Conservation (phyloP, 179 eudicot genomes). For the Beta macrorhiza region DNA sequence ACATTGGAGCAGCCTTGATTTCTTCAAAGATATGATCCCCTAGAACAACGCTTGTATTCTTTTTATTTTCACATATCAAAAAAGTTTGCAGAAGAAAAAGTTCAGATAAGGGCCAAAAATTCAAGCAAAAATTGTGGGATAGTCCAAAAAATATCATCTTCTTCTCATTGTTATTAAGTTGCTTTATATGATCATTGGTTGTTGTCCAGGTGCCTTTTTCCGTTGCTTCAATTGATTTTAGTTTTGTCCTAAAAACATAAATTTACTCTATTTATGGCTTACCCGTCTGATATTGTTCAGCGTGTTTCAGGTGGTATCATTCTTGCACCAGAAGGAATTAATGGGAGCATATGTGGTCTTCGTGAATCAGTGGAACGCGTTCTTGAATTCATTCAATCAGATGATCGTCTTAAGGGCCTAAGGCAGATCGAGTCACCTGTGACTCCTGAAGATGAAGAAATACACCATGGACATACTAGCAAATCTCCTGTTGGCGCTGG, state of each 20-base stretch:
- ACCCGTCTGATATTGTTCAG: constrained; percentile 80
- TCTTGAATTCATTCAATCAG: constrained; percentile 71
- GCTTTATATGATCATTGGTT: not conserved
- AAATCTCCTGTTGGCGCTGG: constrained; percentile 98
- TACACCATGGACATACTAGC: constrained; percentile 92
- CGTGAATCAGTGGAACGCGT: constrained; percentile 78
- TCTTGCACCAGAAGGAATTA: constrained; percentile 98
- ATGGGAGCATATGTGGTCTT: constrained; percentile 93
- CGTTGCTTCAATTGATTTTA: not conserved
- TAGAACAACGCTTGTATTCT: not conserved
- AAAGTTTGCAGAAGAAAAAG: not conserved
- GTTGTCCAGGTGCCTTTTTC: not conserved
- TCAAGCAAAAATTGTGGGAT: not conserved
- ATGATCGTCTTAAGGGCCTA: constrained; percentile 71
- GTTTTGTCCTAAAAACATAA: constrained; percentile 2
- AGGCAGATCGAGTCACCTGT: constrained; percentile 86
- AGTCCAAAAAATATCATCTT: not conserved
- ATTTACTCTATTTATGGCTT: constrained; percentile 37
- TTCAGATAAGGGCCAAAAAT: not conserved
- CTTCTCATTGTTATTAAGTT: not conserved
- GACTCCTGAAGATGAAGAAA: constrained; percentile 96
- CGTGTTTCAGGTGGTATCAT: constrained; percentile 99
- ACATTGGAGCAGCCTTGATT: not conserved
- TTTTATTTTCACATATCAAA: not conserved
- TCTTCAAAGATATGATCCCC: not conserved